A percentile compares a stretch with the other conserved stretches of the same genome.
Conservation (phyloP, 148 eudicot genomes). For the Camellia japonica region DNA sequence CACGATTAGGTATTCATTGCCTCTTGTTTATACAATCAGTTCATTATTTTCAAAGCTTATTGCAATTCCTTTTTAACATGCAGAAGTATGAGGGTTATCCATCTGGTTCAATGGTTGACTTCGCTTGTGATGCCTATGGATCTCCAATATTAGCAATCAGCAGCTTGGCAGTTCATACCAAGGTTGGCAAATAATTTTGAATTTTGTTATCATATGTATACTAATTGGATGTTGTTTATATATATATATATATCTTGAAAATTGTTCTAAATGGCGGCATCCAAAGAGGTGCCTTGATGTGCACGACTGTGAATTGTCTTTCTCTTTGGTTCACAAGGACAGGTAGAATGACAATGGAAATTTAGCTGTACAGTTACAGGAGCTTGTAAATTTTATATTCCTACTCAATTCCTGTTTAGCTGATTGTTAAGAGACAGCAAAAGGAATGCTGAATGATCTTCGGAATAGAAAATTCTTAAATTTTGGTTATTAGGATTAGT, state of each 20-base stretch:
- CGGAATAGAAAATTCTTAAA: neutral
- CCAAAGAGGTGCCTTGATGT: neutral
- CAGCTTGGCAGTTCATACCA: constrained; percentile 90
- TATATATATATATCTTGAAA: neutral
- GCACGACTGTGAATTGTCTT: neutral
- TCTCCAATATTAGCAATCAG: constrained; percentile 91
- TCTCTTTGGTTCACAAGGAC: neutral
- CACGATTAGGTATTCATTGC: neutral
- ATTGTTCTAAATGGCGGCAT: neutral
- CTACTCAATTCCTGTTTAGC: constrained; percentile 1
- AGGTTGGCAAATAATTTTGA: constrained; percentile 40
- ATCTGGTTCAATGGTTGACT: constrained; percentile 94
- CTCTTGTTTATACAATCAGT: neutral
- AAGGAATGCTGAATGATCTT: neutral
- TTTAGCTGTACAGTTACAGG: no score
- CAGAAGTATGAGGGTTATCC: constrained; percentile 94
- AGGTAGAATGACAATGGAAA: no score
- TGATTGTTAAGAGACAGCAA: neutral
- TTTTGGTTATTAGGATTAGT: neutral
- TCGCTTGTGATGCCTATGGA: constrained; percentile 86
- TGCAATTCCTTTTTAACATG: constrained; percentile 2
- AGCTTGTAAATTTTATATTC: neutral
- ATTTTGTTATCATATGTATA: neutral
- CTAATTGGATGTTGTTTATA: no score
- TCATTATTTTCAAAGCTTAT: neutral